A percentile compares a stretch with the other conserved stretches of the same genome.
phyloP scores from a whole-genome alignment of 495 filamentous ascomycete species.

The Aspergillus saccharolyticus region DNA sequence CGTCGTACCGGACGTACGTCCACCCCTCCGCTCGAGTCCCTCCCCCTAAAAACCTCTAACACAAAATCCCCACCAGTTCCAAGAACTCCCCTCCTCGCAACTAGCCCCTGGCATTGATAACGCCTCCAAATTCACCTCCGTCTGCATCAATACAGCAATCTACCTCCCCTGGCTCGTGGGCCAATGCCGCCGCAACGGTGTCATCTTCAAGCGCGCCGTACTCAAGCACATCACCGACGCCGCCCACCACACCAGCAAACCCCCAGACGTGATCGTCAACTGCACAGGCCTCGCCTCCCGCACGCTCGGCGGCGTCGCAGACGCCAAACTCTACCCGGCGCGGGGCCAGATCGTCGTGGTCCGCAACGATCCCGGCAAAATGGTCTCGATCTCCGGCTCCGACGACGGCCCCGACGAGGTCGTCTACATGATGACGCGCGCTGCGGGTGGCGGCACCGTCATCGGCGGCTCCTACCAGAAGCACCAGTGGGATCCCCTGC shows the following conservation, averaged over 20 bases:
- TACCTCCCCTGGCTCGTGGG: conserved; percentile 82
- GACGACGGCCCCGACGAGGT: conserved; percentile 78
- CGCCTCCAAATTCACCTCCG: conserved; percentile 68
- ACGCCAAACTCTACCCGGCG: conserved; percentile 66
- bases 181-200: conserved; percentile 67
- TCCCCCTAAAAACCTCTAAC: not conserved
- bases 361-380: conserved; percentile 69
- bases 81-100: conserved; percentile 47
- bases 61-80: conserved; percentile 39
- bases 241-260: conserved; percentile 56
- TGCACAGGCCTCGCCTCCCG: conserved; percentile 75
- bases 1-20: conserved; percentile 63
- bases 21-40: not conserved
- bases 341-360: conserved; percentile 89
- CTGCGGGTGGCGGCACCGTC: conserved; percentile 71
- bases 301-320: conserved; percentile 77
- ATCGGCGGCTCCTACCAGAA: conserved; percentile 85
- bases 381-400: conserved; percentile 65
- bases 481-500: conserved; percentile 73
- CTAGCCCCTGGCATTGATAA: conserved; percentile 59
- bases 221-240: conserved; percentile 73
- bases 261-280: conserved; percentile 74
- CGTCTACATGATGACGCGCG: conserved; percentile 89
- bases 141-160: conserved; percentile 86
- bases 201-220: conserved; percentile 55